Evolutionary conservation across 139 green algal genomes (phyloP), one percentile per base, ranked within the genome.

Genomic region (Pseudopediastrum boryanum): DNA sequence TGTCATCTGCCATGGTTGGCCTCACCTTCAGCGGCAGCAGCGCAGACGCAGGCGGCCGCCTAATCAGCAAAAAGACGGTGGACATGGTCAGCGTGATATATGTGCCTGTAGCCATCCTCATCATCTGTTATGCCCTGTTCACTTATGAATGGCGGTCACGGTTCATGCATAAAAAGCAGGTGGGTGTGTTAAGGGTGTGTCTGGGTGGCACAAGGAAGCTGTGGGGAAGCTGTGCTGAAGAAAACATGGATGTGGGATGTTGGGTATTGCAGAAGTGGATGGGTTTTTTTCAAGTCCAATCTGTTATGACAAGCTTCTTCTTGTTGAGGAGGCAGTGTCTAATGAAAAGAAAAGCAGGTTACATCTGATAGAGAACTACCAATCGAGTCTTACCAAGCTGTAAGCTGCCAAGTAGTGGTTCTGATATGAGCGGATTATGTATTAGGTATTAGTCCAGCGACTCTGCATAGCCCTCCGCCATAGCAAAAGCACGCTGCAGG

Each of bases 71-170:
- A 39, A 76, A 77, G 27, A 97, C 93, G 0, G 91, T 95, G 8
- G 79, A 95, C 62, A 71, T 94, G 41, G 90, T 97, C 64, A 93
- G 87, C 0, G 82, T 87, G 46, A 82, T 93, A 25, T 92, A 94
- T 58, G 79, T 97, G 23, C 93, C 93, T 5, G 68, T 97, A 8
- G 83, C 91, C 27, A 90, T 97, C 35, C 29, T 92, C n/a, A 97
- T 97, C 77, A 93, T 96, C 59, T 81, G 42, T 36, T 96, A 96
- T 64, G 93, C 92, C 0, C 77, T 95, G 7, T 95, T 93, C 74
- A 94, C 87, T n/a, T 97, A 94, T 68, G 88, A 93, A 62, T 92
- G 77, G 78, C 82, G 93, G 36, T 88, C 78, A 59, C 85, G 80
- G 50, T 95, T 92, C 84, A 90, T 97, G 79, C 78, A 84, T 2